Conservation (phyloP, 2,329 filamentous ascomycete species). For the Cladosporium colombiae region DNA sequence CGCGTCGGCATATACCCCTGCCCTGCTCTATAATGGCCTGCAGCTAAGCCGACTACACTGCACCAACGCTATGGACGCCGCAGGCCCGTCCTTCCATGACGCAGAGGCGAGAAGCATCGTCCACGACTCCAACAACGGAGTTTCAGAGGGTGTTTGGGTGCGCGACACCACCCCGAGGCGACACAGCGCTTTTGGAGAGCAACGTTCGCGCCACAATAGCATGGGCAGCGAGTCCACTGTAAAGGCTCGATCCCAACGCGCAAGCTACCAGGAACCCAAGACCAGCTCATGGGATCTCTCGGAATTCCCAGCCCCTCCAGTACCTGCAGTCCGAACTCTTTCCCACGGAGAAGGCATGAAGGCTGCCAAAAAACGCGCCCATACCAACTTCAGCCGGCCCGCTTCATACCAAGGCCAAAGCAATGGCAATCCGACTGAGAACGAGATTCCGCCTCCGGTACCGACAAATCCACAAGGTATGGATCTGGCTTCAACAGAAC, state of each 20-base stretch:
- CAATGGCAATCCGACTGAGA: slow-evolving; percentile 3
- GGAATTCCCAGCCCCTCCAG: neutral
- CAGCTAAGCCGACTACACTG: slow-evolving; percentile 2
- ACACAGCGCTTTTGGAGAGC: slow-evolving; percentile 30
- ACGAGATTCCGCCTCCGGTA: slow-evolving; percentile 6
- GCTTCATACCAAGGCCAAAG: neutral
- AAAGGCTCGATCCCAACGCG: slow-evolving; percentile 26
- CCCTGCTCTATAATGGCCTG: slow-evolving; percentile 9
- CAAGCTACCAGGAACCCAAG: slow-evolving; percentile 28
- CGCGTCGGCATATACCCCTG: slow-evolving; percentile 8
- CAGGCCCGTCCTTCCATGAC: slow-evolving; percentile 2
- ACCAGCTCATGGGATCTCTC: slow-evolving; percentile 5
- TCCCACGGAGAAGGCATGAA: neutral
- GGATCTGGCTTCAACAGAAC: neutral
- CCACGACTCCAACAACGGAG: slow-evolving; percentile 15
- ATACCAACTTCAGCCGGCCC: slow-evolving; percentile 10
- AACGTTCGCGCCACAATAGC: slow-evolving; percentile 23
- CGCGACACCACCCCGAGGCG: slow-evolving; percentile 15
- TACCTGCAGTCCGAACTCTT: neutral
- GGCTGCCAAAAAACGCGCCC: neutral
- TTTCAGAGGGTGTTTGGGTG: slow-evolving; percentile 17
- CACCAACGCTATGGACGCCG: slow-evolving; percentile 4
- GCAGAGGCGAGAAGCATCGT: slow-evolving; percentile 13
- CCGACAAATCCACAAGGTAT: neutral
- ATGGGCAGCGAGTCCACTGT: slow-evolving; percentile 18